phyloP scores from a whole-genome alignment of 2,329 filamentous ascomycete genomes.

The Aspergillus sp. region DNA sequence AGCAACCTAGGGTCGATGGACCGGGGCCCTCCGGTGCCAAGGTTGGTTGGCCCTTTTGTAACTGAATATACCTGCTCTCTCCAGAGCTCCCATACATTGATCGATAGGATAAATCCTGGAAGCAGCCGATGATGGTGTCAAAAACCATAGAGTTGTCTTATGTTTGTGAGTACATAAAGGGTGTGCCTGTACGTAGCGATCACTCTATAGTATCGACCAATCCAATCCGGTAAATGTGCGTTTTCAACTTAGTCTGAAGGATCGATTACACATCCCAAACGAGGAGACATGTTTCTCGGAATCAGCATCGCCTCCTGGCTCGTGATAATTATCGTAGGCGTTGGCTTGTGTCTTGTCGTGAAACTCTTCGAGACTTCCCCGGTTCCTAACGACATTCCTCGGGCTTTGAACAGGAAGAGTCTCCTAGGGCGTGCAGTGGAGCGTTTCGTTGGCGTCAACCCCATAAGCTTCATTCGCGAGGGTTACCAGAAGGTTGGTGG shows the following conservation, averaged over 20 bases:
- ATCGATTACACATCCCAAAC: not conserved
- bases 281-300: conserved; percentile 12
- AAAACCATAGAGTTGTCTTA: too few relatives aligned
- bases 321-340: conserved; percentile 3
- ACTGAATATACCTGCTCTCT: not conserved
- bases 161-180: too few relatives aligned
- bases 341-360: conserved; percentile 13
- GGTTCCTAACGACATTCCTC: conserved; percentile 15
- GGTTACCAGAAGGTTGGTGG: conserved; percentile 16
- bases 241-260: not conserved
- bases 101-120: not conserved
- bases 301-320: conserved; percentile 4
- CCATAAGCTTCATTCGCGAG: conserved; percentile 16
- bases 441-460: conserved; percentile 18
- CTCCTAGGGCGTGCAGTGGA: conserved; percentile 15
- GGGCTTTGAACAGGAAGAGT: conserved; percentile 14
- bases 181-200: too few relatives aligned
- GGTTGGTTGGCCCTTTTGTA: not conserved
- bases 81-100: not conserved
- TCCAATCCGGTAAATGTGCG: not conserved
- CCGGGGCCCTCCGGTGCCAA: not conserved
- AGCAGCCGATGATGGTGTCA: not conserved
- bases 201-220: too few relatives aligned
- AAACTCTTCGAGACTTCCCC: conserved; percentile 19
- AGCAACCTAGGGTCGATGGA: not conserved